Conservation (phyloP, 805 yeast genomes). For the Lachancea waltii region DNA sequence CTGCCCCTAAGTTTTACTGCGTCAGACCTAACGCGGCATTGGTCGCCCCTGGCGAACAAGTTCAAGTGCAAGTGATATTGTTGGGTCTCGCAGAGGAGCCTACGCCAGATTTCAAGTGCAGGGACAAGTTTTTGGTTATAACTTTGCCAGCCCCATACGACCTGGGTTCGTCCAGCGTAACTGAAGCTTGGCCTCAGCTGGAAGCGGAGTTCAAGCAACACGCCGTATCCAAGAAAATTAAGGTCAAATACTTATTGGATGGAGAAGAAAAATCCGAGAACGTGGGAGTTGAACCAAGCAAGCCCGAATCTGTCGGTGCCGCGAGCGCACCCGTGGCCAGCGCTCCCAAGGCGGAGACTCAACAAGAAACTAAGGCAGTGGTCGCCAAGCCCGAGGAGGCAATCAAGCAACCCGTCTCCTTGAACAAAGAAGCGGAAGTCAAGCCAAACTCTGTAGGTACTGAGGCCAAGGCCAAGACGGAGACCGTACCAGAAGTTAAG, state of each 20-base stretch:
- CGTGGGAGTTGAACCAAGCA: neutral
- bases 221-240: slow-evolving; percentile 57
- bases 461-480: slow-evolving; percentile 3
- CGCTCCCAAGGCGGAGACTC: neutral
- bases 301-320: neutral
- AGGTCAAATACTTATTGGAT: slow-evolving; percentile 47
- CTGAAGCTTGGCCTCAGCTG: slow-evolving; percentile 70
- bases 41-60: slow-evolving; percentile 64
- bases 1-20: slow-evolving; percentile 93
- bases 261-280: slow-evolving; percentile 10
- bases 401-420: slow-evolving; percentile 3
- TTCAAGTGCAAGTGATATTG: slow-evolving; percentile 74
- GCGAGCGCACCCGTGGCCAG: too few relatives aligned
- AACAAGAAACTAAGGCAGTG: neutral
- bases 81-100: slow-evolving; percentile 80
- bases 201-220: slow-evolving; percentile 51
- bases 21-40: slow-evolving; percentile 92
- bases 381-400: neutral
- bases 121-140: slow-evolving; percentile 88
- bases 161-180: slow-evolving; percentile 49
- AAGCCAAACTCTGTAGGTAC: slow-evolving; percentile 2
- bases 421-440: slow-evolving; percentile 5
- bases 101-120: slow-evolving; percentile 64
- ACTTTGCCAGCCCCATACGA: slow-evolving; percentile 68
- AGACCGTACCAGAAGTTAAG: slow-evolving; percentile 1